Evolutionary conservation across 2,329 filamentous ascomycete genomes (phyloP), one percentile per base, ranked within the genome.

Genomic region (Aspergillus persii): DNA sequence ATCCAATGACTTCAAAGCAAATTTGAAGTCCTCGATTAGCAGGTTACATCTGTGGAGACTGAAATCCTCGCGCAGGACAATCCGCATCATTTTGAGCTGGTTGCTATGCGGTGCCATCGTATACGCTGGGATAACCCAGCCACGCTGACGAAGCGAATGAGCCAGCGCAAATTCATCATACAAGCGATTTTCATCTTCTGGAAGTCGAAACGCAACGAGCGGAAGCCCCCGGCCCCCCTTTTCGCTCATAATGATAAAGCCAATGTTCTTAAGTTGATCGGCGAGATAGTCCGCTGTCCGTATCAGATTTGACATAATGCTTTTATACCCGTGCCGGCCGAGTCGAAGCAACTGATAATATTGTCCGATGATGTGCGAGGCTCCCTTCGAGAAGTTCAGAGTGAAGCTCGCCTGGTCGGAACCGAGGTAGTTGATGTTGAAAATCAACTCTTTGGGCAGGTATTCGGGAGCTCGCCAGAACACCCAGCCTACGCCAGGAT

Each of bases 81-180:
- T 86, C 50, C 93, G 87, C 80, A 97, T 86, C 84, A 97, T 89
- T 83, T 96, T 96, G 69, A 97, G 83, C 61, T 86, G 81, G 57
- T 90, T 81, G 11, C 90, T 91, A 71, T 96, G 84, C 11, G 92
- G 92, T 0, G 93, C 93, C 93, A 97, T 97, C 39, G 92, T 97
- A 78, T 97, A 97, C 0, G 93, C 93, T 0, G 93, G 93, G 0
- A 97, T 90, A 26, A 96, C 89, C 93, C 93, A 97, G 44, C 91
- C 90, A 23, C 91, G 86, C 59, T 90, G 86, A 54, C 93, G 88
- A 18, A 97, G 84, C 73, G 91, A 89, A 72, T 95, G 91, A 0
- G 93, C 92, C 46, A 92, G 79, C 0, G 88, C 84, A 62, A 91
- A 92, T 75, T 92, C 89, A 68, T 91, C 88, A 68, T 84, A 91